Evolutionary conservation across 768 basidiomycete genomes (phyloP).

Genomic region (Leccinum ochraceum): DNA sequence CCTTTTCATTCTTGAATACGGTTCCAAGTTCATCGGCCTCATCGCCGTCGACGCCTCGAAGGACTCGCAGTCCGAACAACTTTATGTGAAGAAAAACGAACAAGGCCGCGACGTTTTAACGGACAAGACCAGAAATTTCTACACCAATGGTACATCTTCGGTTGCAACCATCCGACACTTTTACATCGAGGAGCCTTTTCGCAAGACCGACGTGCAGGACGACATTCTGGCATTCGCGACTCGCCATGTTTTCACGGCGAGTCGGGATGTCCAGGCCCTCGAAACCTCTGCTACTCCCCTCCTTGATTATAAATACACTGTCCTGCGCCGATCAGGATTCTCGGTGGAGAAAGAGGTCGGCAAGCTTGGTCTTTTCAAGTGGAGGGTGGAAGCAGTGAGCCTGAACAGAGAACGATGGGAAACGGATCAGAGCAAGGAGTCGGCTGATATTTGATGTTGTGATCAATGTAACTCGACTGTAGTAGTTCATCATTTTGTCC

Average conservation of each 20-base stretch:
- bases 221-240: constrained; percentile 67
- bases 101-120: constrained; percentile 10
- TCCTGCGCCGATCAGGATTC: constrained; percentile 53
- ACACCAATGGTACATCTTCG: constrained; percentile 39
- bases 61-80: constrained; percentile 37
- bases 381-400: constrained; percentile 49
- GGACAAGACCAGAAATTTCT: constrained; percentile 19
- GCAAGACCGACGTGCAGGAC: constrained; percentile 55
- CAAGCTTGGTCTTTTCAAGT: constrained; percentile 55
- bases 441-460: constrained; percentile 13
- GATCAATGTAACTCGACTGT: neutral
- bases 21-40: constrained; percentile 59
- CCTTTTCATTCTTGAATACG: constrained; percentile 68
- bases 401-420: constrained; percentile 52
- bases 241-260: constrained; percentile 52
- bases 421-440: constrained; percentile 21
- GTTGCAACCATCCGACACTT: constrained; percentile 75
- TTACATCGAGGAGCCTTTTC: constrained; percentile 66
- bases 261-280: constrained; percentile 45
- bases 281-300: constrained; percentile 51
- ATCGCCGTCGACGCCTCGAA: constrained; percentile 67
- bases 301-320: constrained; percentile 46
- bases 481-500: neutral
- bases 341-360: constrained; percentile 41
- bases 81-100: constrained; percentile 24